Evolutionary conservation across 202 grass and related monocot species (phyloP).

Genomic region (Carex arenaria): DNA sequence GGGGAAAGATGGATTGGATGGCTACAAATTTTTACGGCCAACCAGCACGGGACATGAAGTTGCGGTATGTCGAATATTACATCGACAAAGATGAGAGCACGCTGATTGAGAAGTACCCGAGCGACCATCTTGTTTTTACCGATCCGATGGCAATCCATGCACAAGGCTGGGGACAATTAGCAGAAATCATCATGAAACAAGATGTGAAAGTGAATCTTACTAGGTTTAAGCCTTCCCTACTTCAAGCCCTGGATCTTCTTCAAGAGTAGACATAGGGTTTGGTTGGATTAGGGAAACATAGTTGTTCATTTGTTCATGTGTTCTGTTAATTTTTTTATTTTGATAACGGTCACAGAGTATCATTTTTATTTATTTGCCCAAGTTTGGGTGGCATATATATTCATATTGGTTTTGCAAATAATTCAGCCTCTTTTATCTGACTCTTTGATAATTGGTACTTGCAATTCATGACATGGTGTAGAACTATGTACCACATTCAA

Average conservation of each 20-base stretch:
- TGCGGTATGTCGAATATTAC: conserved; percentile 68
- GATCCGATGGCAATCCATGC: conserved; percentile 46
- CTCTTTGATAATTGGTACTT: neutral
- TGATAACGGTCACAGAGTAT: conserved; percentile 2
- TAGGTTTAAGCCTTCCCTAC: conserved; percentile 45
- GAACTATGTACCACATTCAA: neutral
- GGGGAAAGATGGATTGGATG: conserved; percentile 70
- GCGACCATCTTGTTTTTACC: conserved; percentile 54
- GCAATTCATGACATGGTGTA: neutral
- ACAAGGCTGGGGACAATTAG: conserved; percentile 41
- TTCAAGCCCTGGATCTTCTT: conserved; percentile 55
- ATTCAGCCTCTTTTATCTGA: neutral
- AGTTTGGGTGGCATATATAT: conserved; percentile 11
- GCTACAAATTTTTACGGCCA: conserved; percentile 49
- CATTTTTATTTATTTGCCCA: conserved; percentile 13
- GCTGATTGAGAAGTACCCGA: conserved; percentile 41
- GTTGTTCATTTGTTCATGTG: conserved; percentile 11
- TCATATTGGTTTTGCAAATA: conserved; percentile 3
- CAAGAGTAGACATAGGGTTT: conserved; percentile 32
- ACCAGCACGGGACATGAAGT: conserved; percentile 41
- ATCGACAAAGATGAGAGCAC: conserved; percentile 54
- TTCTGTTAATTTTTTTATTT: conserved; percentile 16
- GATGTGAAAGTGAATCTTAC: conserved; percentile 49
- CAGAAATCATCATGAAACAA: conserved; percentile 57
- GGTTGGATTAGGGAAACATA: neutral